Conservation (phyloP, 768 basidiomycete genomes). For the Suillus clintonianus region DNA sequence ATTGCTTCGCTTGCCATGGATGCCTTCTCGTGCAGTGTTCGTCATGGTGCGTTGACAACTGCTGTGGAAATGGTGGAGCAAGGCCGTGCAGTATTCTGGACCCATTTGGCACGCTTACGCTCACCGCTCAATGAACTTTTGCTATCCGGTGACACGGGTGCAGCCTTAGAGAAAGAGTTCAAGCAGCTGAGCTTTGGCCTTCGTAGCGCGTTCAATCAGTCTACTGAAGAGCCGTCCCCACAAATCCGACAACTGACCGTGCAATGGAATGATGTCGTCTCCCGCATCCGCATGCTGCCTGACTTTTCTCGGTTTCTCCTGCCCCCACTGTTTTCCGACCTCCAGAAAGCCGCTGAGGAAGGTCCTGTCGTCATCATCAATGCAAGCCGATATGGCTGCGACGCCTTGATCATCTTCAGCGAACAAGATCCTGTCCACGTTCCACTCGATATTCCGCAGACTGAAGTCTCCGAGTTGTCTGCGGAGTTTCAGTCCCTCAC, state of each 20-base stretch:
- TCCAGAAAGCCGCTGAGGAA: conserved; percentile 25
- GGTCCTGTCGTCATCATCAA: conserved; percentile 41
- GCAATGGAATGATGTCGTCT: conserved; percentile 23
- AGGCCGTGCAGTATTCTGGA: conserved; percentile 36
- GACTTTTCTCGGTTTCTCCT: conserved; percentile 35
- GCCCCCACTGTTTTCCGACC: conserved; percentile 19
- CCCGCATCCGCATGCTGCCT: conserved; percentile 29
- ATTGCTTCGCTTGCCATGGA: conserved; percentile 20
- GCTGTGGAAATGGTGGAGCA: conserved; percentile 33
- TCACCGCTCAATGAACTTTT: conserved; percentile 28
- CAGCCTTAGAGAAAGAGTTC: conserved; percentile 20
- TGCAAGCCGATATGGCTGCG: conserved; percentile 19
- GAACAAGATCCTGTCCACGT: conserved; percentile 15
- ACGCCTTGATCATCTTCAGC: conserved; percentile 22
- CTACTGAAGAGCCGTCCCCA: conserved; percentile 10
- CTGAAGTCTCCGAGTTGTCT: too few species aligned
- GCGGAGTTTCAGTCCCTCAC: not conserved
- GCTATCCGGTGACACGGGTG: conserved; percentile 15
- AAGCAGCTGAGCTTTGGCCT: conserved; percentile 20
- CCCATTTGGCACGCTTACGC: conserved; percentile 27
- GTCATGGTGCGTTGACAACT: conserved; percentile 18
- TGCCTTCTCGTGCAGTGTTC: conserved; percentile 27
- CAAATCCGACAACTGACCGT: conserved; percentile 19
- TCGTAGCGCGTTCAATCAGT: conserved; percentile 7
- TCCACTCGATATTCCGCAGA: conserved; percentile 14